Evolutionary conservation across 2,329 filamentous ascomycete genomes (phyloP), one percentile per base, ranked within the genome.

Genomic region (Emergomyces orientalis): DNA sequence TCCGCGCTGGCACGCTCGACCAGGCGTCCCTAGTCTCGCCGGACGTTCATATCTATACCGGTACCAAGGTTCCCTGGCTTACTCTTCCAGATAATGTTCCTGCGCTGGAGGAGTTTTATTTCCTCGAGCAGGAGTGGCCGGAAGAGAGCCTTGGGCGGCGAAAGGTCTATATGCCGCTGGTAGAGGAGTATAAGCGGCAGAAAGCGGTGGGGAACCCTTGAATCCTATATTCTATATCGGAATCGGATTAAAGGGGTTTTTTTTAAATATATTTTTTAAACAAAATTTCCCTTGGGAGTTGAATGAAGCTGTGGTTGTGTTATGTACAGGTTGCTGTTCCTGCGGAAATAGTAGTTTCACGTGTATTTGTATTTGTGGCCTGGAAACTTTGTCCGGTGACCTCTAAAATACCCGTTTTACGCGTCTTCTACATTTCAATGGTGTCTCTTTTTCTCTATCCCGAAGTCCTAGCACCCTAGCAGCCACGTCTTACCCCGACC

Each of bases 1-100:
- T 82, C 11, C 74, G 77, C 47, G 76, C 73, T 32, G 79, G 80
- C 2, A 81, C 79, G 13, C 71, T 82, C 57, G 79, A 80, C 67
- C 70, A 74, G 7, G 70, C 71, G 65, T 67, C 73, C 61, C 8
- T 41, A 2, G 66, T 78, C 8, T 71, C 72, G n/a, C 79, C 79
- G 0, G 77, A 80, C 67, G 73, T 77, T 25, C 79, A 82, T 68
- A 78, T 81, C 59, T 82, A 71, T 64, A 75, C 72, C 22, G 68
- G 70, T 41, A 77, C 73, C 62, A 79, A 77, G 62, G 63, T 71
- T 63, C 65, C 68, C 14, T 81, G 78, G 69, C 63, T 81, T 61
- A 62, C 69, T 39, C 64, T 80, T 61, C 65, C 65, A 2, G 72
- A 43, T 43, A 61, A 43, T 32, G 75, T 74, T 65, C 73, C 74